phyloP scores from a whole-genome alignment of 352 stramenopile species.

The Phytophthora tubulina region DNA sequence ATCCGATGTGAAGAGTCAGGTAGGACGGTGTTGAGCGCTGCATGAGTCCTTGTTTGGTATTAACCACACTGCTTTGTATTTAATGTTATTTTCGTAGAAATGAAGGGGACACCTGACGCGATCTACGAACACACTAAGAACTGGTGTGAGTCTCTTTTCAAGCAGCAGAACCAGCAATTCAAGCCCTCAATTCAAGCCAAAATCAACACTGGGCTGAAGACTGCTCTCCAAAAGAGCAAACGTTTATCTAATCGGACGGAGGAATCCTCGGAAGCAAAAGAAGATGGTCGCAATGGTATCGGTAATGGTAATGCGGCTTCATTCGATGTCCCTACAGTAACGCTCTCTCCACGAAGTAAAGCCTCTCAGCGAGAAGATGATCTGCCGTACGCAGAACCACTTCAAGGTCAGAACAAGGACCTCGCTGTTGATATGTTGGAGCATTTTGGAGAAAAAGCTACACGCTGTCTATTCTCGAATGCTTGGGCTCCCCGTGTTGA shows the following conservation, averaged over 20 bases:
- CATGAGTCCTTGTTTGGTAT: not conserved
- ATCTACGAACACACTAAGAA: conserved; percentile 82
- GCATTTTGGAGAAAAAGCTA: conserved; percentile 79
- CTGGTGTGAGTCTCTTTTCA: conserved; percentile 80
- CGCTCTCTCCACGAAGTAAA: conserved; percentile 56
- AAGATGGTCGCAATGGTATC: conserved; percentile 9
- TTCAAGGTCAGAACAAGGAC: conserved; percentile 71
- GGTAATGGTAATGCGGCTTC: not conserved
- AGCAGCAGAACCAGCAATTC: conserved; percentile 69
- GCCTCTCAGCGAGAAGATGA: conserved; percentile 75
- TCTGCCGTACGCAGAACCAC: conserved; percentile 80
- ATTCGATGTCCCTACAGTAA: conserved; percentile 38
- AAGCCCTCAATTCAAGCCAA: conserved; percentile 85
- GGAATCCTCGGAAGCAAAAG: conserved; percentile 11
- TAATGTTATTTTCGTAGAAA: conserved; percentile 42
- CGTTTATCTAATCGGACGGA: conserved; percentile 43
- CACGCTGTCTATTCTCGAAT: conserved; percentile 82
- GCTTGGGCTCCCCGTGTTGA: conserved; percentile 85
- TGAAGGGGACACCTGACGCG: conserved; percentile 61
- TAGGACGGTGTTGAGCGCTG: conserved; percentile 30
- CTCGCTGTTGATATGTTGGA: conserved; percentile 50
- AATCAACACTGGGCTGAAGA: conserved; percentile 85
- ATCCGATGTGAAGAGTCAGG: conserved; percentile 81
- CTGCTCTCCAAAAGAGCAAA: conserved; percentile 74
- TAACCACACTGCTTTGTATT: not conserved